Evolutionary conservation across 257 asterid genomes (phyloP).

Genomic region (Oldenlandia corymbosa): DNA sequence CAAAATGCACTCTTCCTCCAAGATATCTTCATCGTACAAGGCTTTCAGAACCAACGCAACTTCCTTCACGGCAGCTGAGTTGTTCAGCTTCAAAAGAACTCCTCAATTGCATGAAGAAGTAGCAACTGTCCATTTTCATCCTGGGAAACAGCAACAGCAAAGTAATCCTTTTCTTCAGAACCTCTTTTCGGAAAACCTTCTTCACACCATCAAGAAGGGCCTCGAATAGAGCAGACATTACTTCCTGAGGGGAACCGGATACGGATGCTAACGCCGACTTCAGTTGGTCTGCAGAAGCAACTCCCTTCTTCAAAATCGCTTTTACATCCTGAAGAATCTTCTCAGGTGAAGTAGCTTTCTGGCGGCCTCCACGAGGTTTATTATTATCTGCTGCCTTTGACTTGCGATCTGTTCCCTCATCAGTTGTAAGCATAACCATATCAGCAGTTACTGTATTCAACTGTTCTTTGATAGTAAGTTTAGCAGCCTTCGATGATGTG

Average conservation of each 20-base stretch:
- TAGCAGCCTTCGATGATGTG: slow-evolving; percentile 67
- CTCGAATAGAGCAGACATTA: slow-evolving; percentile 27
- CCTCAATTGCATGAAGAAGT: slow-evolving; percentile 32
- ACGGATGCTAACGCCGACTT: slow-evolving; percentile 25
- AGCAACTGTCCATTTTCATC: slow-evolving; percentile 17
- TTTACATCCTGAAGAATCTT: slow-evolving; percentile 29
- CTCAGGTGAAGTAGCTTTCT: slow-evolving; percentile 16
- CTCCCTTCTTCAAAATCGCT: slow-evolving; percentile 22
- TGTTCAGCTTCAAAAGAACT: slow-evolving; percentile 26
- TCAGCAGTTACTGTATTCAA: slow-evolving; percentile 70
- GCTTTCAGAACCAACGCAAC: slow-evolving; percentile 34
- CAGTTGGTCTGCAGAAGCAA: slow-evolving; percentile 19
- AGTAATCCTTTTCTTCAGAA: slow-evolving; percentile 28
- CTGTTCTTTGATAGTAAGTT: slow-evolving; percentile 63
- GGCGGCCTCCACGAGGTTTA: slow-evolving; percentile 19
- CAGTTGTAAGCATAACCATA: slow-evolving; percentile 66
- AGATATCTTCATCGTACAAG: slow-evolving; percentile 32
- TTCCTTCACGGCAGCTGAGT: slow-evolving; percentile 29
- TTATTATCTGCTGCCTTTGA: slow-evolving; percentile 23
- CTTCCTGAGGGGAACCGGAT: slow-evolving; percentile 31
- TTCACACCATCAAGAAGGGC: slow-evolving; percentile 28
- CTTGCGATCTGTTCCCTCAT: slow-evolving; percentile 43
- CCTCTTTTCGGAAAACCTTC: slow-evolving; percentile 34
- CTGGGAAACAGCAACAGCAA: slow-evolving; percentile 26
- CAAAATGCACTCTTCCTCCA: slow-evolving; percentile 38